A percentile compares a stretch with the other conserved stretches of the same genome.
Evolutionary conservation across 164 flowering plant genomes (phyloP).

Genomic region (Malania oleifera): DNA sequence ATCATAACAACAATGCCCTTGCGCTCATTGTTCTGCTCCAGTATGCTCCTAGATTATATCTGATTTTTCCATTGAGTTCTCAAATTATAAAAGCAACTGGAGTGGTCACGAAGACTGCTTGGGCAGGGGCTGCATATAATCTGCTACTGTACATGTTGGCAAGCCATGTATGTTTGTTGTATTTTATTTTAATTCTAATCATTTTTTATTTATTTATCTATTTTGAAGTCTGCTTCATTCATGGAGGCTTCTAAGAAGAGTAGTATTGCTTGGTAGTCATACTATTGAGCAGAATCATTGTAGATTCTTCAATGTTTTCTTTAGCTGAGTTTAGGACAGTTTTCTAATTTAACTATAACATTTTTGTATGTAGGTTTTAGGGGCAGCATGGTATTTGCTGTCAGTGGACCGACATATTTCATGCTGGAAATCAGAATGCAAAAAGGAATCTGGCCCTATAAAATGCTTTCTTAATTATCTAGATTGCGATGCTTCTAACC

Average conservation of each 20-base stretch:
- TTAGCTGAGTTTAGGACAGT: neutral
- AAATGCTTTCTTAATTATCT: conserved; percentile 45
- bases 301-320: neutral
- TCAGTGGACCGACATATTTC: conserved; percentile 69
- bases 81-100: conserved; percentile 91
- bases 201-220: neutral
- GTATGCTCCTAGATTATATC: conserved; percentile 80
- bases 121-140: conserved; percentile 99
- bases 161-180: conserved; percentile 77
- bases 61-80: conserved; percentile 86
- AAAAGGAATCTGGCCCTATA: conserved; percentile 28
- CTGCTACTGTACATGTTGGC: conserved; percentile 88
- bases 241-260: no score
- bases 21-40: conserved; percentile 83
- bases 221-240: neutral
- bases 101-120: conserved; percentile 88
- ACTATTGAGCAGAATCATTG: neutral
- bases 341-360: neutral
- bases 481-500: conserved; percentile 38
- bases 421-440: conserved; percentile 80
- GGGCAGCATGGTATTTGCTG: conserved; percentile 87
- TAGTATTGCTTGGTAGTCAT: neutral
- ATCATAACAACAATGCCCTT: conserved; percentile 74
- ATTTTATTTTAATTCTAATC: conserved; percentile 1
- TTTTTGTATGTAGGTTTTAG: conserved; percentile 59